Conservation (phyloP, 2,329 filamentous ascomycete species). For the Sclerotinia borealis region DNA sequence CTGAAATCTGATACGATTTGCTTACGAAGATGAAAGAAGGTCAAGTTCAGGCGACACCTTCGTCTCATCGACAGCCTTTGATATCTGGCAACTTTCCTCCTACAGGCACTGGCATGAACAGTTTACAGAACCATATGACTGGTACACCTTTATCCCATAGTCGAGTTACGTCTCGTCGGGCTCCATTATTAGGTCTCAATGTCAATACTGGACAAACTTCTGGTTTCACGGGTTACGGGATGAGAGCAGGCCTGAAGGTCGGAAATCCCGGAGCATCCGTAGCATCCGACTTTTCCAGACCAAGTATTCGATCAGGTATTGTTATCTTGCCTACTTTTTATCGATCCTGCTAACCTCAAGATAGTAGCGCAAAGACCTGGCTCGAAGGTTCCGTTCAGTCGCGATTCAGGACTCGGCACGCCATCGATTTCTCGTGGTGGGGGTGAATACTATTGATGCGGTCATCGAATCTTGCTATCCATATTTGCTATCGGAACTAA, state of each 20-base stretch:
- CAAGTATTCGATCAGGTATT: conserved; percentile 27
- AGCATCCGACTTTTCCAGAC: conserved; percentile 16
- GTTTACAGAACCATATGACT: conserved; percentile 17
- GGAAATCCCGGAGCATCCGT: conserved; percentile 24
- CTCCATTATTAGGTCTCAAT: conserved; percentile 21
- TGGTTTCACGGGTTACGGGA: conserved; percentile 31
- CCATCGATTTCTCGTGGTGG: conserved; percentile 10
- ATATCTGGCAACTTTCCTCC: conserved; percentile 14
- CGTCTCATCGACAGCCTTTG: conserved; percentile 30
- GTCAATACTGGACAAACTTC: conserved; percentile 16
- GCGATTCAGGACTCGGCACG: conserved; percentile 16
- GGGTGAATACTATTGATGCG: conserved; percentile 1
- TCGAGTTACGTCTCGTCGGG: conserved; percentile 19
- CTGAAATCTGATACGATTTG: background rate
- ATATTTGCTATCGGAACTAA: background rate
- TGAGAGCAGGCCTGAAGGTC: conserved; percentile 33
- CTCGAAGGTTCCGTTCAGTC: conserved; percentile 15
- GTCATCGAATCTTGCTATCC: background rate
- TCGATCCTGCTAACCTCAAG: background rate
- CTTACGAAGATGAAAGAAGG: conserved; percentile 16
- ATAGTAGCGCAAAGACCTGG: conserved; percentile 26
- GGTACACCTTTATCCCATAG: conserved; percentile 20
- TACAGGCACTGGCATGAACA: conserved; percentile 16
- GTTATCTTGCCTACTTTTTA: background rate
- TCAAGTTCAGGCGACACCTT: conserved; percentile 27